Base-by-base conservation (phyloP, 208 protist species). In the Leptomonas seymouri region DNA sequence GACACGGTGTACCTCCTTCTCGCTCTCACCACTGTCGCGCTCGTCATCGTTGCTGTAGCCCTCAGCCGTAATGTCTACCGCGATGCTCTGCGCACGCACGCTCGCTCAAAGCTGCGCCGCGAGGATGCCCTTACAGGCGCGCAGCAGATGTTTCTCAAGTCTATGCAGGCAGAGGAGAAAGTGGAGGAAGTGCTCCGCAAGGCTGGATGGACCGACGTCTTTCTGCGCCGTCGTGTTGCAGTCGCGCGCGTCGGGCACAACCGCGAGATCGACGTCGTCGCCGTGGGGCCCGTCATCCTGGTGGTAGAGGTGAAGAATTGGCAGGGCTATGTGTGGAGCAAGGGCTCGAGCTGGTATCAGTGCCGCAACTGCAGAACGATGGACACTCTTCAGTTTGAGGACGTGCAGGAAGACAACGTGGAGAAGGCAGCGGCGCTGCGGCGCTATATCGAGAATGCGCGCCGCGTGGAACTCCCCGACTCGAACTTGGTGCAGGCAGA, bases 271-370 rank as follows among this genome's bases (percentile, higher is more conserved):
- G 91, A 97, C 72, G 91, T 94, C 7, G 63, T 97, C 46, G 91
- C 89, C 0, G 84, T 97, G 8, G 89, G 87, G 5, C 83, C 82
- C 16, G 74, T 93, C 45, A 65, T 97, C 18, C 81, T 95, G 14
- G 91, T 97, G 23, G 80, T 97, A 8, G 91, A 97, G 74, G 91
- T 97, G 55, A 97, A 97, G 71, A 76, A 97, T 67, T 97, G 91
- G 89, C 87, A 85, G n/a, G 91, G 91, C 34, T 76, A 82, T n/a
- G 87, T 97, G 50, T 97, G 91, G 89, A 85, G 84, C 58, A 92
- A 94, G 49, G 91, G 91, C 5, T 72, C 75, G 12, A 79, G 82
- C 27, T 97, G 91, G 91, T 97, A 85, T 71, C 91, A 97, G 67
- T 71, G 74, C 48, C 73, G 84, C 48, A 78, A 81, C 69, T 28